A percentile compares a stretch with the other conserved stretches of the same genome.
Conservation (phyloP, 169 alveolate species). For the Plasmodium gonderi region DNA sequence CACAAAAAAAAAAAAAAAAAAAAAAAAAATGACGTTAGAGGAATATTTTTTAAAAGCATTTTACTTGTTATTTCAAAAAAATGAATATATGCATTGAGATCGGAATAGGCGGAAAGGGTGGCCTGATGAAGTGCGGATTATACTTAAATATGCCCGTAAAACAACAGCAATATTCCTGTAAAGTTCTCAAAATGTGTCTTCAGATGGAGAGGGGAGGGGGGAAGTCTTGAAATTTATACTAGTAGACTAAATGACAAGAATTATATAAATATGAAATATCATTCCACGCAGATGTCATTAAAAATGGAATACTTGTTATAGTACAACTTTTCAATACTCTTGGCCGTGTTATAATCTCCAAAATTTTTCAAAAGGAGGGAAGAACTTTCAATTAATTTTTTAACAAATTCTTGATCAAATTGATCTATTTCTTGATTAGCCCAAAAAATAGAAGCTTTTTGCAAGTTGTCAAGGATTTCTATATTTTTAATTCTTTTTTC, state of each 20-base stretch:
- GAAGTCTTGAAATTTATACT: no score
- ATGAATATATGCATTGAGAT: not conserved
- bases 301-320: constrained; percentile 72
- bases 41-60: not conserved
- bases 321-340: constrained; percentile 71
- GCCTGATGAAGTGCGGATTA: not conserved
- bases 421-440: constrained; percentile 86
- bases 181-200: no score
- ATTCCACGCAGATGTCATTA: constrained; percentile 74
- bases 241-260: no score
- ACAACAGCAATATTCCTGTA: no score
- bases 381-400: constrained; percentile 69
- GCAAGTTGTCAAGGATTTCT: constrained; percentile 54
- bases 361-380: constrained; percentile 51
- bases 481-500: constrained; percentile 80
- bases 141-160: no score
- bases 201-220: no score
- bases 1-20: no score
- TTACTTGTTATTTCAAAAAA: not conserved
- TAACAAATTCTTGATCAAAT: constrained; percentile 81
- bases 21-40: not conserved
- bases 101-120: not conserved
- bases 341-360: constrained; percentile 73
- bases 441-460: constrained; percentile 88
- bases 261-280: no score